phyloP scores from a whole-genome alignment of 2,329 filamentous ascomycete genomes.

The Aureobasidium sp. region DNA sequence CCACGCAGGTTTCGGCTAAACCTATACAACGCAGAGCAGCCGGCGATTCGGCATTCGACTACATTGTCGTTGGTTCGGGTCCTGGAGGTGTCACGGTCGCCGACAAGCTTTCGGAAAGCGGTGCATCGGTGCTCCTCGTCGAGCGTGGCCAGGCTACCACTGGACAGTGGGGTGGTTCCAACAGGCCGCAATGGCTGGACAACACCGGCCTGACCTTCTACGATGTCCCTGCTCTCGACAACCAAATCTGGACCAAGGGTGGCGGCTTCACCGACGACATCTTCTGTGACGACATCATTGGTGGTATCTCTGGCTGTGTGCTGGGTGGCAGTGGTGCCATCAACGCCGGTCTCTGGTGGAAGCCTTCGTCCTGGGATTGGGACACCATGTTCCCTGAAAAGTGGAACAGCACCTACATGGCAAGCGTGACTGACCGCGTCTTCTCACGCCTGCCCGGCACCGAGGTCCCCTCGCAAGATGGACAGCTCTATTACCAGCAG shows the following conservation, averaged over 20 bases:
- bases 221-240: conserved; percentile 9
- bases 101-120: conserved; percentile 11
- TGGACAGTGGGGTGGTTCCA: conserved; percentile 5
- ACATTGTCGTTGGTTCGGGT: conserved; percentile 10
- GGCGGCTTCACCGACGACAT: conserved; percentile 10
- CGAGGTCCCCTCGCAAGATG: conserved; percentile 26
- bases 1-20: conserved; percentile 2
- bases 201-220: conserved; percentile 6
- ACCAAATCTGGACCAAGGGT: conserved; percentile 10
- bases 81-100: conserved; percentile 8
- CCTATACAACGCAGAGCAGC: conserved; percentile 1
- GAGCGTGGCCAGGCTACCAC: conserved; percentile 4
- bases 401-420: conserved; percentile 45
- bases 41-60: conserved; percentile 5
- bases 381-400: conserved; percentile 41
- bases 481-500: conserved; percentile 3
- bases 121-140: background rate
- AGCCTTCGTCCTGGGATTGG: conserved; percentile 45
- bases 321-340: conserved; percentile 46
- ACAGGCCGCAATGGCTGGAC: conserved; percentile 3
- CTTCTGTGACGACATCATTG: conserved; percentile 6
- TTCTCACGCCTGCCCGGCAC: conserved; percentile 37
- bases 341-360: conserved; percentile 46
- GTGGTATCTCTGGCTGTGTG: conserved; percentile 35
- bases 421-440: conserved; percentile 37